Evolutionary conservation across 2,329 filamentous ascomycete genomes (phyloP).

Genomic region (Phoma herbarum): DNA sequence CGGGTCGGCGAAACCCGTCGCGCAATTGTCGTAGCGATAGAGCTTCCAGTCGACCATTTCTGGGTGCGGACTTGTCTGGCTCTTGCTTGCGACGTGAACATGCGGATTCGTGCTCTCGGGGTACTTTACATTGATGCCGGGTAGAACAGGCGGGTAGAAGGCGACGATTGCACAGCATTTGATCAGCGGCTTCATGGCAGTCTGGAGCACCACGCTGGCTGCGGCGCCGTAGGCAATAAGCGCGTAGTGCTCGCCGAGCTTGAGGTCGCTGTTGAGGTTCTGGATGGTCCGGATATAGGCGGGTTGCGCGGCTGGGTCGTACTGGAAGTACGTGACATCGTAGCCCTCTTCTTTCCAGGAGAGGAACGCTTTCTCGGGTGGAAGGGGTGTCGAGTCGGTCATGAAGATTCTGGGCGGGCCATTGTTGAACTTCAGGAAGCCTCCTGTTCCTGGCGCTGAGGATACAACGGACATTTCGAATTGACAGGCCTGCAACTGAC

Average conservation of each 20-base stretch:
- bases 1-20: slow-evolving; percentile 55
- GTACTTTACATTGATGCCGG: slow-evolving; percentile 50
- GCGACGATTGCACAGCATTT: slow-evolving; percentile 53
- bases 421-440: slow-evolving; percentile 52
- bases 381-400: slow-evolving; percentile 50
- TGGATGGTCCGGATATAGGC: slow-evolving; percentile 47
- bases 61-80: slow-evolving; percentile 39
- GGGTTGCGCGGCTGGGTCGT: slow-evolving; percentile 35
- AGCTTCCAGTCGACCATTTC: slow-evolving; percentile 50
- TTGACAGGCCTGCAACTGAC: not conserved
- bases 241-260: slow-evolving; percentile 49
- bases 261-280: slow-evolving; percentile 52
- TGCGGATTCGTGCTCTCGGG: slow-evolving; percentile 50
- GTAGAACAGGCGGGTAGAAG: slow-evolving; percentile 55
- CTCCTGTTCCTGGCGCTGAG: slow-evolving; percentile 35
- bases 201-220: slow-evolving; percentile 52
- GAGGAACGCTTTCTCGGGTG: slow-evolving; percentile 50
- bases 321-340: slow-evolving; percentile 52
- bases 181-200: slow-evolving; percentile 52
- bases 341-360: slow-evolving; percentile 56
- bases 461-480: slow-evolving; percentile 40
- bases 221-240: slow-evolving; percentile 54
- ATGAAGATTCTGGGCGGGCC: slow-evolving; percentile 51
- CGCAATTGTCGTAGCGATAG: slow-evolving; percentile 52
- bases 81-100: slow-evolving; percentile 53